These are phyloP conservation scores for Volvox carteri DNA, from an alignment of 163 green algal species.

Conservation along the genomic window DNA sequence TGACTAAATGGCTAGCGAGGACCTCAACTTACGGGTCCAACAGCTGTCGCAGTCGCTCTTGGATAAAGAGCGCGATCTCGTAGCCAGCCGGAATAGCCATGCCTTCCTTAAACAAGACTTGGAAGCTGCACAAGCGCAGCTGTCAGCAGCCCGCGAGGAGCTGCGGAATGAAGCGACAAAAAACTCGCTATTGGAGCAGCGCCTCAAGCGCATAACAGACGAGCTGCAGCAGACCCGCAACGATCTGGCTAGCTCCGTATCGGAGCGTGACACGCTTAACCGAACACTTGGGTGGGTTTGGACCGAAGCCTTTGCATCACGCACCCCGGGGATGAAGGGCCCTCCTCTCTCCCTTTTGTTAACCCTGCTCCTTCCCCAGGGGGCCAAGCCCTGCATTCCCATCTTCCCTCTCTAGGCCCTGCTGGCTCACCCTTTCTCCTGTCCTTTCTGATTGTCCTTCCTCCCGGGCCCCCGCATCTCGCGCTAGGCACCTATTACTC, in stretches of 20 bases:
- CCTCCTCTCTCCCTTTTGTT: too few relatives aligned
- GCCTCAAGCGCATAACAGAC: not conserved
- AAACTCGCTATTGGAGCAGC: conserved; percentile 43
- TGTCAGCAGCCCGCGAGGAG: conserved; percentile 52
- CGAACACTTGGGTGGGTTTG: conserved; percentile 35
- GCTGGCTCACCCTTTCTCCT: too few relatives aligned
- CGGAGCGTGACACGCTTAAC: conserved; percentile 25
- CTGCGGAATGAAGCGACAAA: conserved; percentile 49
- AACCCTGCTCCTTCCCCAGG: too few relatives aligned
- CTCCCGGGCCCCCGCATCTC: too few relatives aligned
- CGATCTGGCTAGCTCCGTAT: not conserved
- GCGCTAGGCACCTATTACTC: too few relatives aligned
- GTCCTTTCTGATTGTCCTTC: too few relatives aligned
- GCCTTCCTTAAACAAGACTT: conserved; percentile 47
- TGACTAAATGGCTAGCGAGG: conserved; percentile 13
- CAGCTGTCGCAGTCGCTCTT: conserved; percentile 21
- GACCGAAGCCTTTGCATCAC: too few relatives aligned
- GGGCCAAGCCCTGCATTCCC: too few relatives aligned
- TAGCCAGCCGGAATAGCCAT: not conserved
- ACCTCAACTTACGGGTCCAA: not conserved
- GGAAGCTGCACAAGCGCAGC: not conserved
- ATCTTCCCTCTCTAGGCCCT: too few relatives aligned
- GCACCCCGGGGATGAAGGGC: too few relatives aligned
- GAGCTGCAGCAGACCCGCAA: conserved; percentile 25
- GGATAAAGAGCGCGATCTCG: conserved; percentile 20